Percentiles rank a stretch among this genome's conserved stretches.
phyloP scores from a whole-genome alignment of 176 grass and related monocot genomes.

The Avena insularis region DNA sequence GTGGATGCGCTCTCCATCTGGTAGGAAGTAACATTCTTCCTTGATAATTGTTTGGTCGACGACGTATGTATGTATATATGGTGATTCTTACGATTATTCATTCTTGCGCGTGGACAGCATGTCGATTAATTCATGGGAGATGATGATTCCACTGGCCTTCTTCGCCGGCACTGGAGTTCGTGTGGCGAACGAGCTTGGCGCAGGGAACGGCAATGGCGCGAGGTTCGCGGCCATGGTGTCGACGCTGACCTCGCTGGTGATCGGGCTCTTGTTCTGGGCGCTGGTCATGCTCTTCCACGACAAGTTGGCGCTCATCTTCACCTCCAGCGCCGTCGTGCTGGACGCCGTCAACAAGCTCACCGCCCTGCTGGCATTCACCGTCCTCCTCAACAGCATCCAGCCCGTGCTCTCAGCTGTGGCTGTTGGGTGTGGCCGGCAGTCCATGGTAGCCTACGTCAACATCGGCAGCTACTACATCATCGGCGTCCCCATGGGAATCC shows the following conservation, averaged over 20 bases:
- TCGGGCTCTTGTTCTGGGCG: constrained; percentile 87
- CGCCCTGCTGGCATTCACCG: constrained; percentile 70
- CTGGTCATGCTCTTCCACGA: constrained; percentile 77
- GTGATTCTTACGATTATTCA: neutral
- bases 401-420: constrained; percentile 91
- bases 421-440: constrained; percentile 90
- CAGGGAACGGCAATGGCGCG: constrained; percentile 79
- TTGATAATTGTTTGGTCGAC: too few relatives aligned
- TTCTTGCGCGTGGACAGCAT: constrained; percentile 51
- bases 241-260: constrained; percentile 66
- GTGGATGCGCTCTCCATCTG: constrained; percentile 94
- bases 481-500: constrained; percentile 77
- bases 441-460: constrained; percentile 87
- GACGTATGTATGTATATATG: neutral
- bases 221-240: constrained; percentile 81
- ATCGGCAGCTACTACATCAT: constrained; percentile 87
- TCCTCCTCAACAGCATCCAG: constrained; percentile 93
- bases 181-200: constrained; percentile 89
- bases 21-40: constrained; percentile 26
- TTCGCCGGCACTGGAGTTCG: constrained; percentile 90
- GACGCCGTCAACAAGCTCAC: constrained; percentile 76
- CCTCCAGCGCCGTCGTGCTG: constrained; percentile 67
- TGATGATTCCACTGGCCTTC: constrained; percentile 95
- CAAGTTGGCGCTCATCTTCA: constrained; percentile 85
- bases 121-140: constrained; percentile 86